phyloP scores from a whole-genome alignment of 805 yeast species.

The Candida easanensis region DNA sequence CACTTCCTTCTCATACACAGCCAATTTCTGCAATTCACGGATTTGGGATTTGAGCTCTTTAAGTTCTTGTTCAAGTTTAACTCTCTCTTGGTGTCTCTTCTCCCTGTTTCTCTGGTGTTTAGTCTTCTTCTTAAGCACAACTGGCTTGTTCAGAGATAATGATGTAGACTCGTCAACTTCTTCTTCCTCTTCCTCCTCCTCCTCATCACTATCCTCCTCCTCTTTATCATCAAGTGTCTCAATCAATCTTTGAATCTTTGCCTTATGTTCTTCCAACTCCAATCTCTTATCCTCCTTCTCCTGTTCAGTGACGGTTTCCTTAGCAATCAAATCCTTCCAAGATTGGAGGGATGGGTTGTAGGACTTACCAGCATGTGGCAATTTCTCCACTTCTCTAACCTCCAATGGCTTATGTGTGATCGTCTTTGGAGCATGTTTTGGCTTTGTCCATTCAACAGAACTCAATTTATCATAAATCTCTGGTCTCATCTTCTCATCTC shows the following conservation, averaged over 20 bases:
- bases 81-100: slow-evolving; percentile 57
- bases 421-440: slow-evolving; percentile 55
- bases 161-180: slow-evolving; percentile 36
- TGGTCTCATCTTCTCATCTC: slow-evolving; percentile 31
- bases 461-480: slow-evolving; percentile 37
- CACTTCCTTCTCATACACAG: slow-evolving; percentile 32
- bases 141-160: slow-evolving; percentile 73
- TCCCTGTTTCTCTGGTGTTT: slow-evolving; percentile 72
- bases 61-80: slow-evolving; percentile 52
- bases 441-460: slow-evolving; percentile 47
- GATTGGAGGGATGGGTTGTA: slow-evolving; percentile 85
- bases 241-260: slow-evolving; percentile 62
- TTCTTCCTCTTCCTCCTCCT: slow-evolving; percentile 30
- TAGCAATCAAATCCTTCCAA: slow-evolving; percentile 71
- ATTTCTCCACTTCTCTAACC: slow-evolving; percentile 45
- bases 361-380: slow-evolving; percentile 86
- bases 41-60: slow-evolving; percentile 59
- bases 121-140: slow-evolving; percentile 68
- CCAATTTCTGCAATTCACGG: slow-evolving; percentile 52
- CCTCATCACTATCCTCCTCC: slow-evolving; percentile 41
- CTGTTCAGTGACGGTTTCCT: slow-evolving; percentile 65
- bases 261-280: slow-evolving; percentile 59
- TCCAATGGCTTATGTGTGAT: slow-evolving; percentile 48
- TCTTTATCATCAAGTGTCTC: slow-evolving; percentile 59
- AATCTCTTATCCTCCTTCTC: slow-evolving; percentile 62